Conservation (phyloP, 73 alveolate genomes). For the Paramecium sexaurelia region DNA sequence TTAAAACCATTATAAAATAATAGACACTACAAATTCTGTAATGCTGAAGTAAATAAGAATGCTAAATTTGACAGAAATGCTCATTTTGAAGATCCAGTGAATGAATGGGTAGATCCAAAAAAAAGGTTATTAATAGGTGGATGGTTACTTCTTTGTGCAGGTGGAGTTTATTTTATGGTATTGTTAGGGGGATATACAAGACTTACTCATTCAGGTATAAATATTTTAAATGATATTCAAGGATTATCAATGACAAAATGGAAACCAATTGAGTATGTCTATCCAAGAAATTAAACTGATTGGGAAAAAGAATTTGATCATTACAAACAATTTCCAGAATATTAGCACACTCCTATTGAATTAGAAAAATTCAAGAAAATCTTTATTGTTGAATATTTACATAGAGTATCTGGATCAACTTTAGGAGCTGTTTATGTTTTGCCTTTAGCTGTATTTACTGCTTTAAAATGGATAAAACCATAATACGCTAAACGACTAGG, state of each 20-base stretch:
- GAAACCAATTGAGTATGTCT: conserved; percentile 78
- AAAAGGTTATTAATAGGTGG: conserved; percentile 74
- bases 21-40: neutral
- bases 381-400: conserved; percentile 85
- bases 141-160: conserved; percentile 87
- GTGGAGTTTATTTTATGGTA: conserved; percentile 80
- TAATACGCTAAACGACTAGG: conserved; percentile 68
- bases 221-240: neutral
- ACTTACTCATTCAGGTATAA: conserved; percentile 74
- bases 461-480: conserved; percentile 71
- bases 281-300: conserved; percentile 79
- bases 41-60: neutral
- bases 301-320: conserved; percentile 90
- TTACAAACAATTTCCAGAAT: conserved; percentile 89
- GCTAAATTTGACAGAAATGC: conserved; percentile 28
- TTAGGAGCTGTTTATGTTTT: conserved; percentile 73
- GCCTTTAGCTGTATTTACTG: conserved; percentile 73
- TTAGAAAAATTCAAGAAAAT: conserved; percentile 84
- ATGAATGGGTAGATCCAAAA: conserved; percentile 55
- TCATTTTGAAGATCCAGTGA: conserved; percentile 43
- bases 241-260: conserved; percentile 94
- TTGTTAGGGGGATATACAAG: conserved; percentile 92
- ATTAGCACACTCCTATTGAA: conserved; percentile 74
- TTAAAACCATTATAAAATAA: neutral
- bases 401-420: conserved; percentile 83